Percentiles rank a stretch among this genome's conserved stretches.
Evolutionary conservation across 352 stramenopile species (phyloP).

Genomic region (Salisapilia sapeloensis): DNA sequence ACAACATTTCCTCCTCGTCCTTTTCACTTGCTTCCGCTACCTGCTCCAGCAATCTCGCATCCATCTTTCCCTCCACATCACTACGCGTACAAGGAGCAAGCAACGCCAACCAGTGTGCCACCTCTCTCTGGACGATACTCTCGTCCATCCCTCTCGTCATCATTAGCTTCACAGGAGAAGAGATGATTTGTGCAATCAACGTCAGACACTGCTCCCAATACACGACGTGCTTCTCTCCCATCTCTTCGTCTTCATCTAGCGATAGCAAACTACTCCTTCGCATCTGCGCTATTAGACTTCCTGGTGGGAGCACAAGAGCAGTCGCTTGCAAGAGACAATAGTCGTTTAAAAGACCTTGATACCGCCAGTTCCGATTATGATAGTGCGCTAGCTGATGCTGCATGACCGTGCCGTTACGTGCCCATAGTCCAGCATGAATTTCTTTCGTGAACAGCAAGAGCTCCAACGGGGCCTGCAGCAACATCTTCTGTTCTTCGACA

Average conservation of each 20-base stretch:
- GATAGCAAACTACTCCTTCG: too few relatives aligned
- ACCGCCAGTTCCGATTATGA: conserved; percentile 68
- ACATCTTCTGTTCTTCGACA: conserved; percentile 9
- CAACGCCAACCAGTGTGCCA: conserved; percentile 56
- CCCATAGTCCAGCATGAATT: conserved; percentile 60
- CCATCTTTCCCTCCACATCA: conserved; percentile 37
- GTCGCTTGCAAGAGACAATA: conserved; percentile 48
- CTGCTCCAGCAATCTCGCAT: conserved; percentile 61
- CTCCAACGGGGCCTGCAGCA: conserved; percentile 27
- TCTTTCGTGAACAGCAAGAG: conserved; percentile 47
- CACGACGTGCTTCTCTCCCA: conserved; percentile 1
- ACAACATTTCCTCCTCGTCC: conserved; percentile 69
- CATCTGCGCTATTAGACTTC: conserved; percentile 15
- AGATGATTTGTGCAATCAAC: conserved; percentile 42
- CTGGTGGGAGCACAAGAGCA: conserved; percentile 24
- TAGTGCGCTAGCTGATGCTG: conserved; percentile 68
- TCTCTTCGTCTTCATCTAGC: conserved; percentile 1
- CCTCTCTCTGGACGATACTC: too few relatives aligned
- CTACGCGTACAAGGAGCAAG: conserved; percentile 51
- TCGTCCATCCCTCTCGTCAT: too few relatives aligned
- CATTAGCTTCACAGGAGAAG: conserved; percentile 37
- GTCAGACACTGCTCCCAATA: conserved; percentile 18
- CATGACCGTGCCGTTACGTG: conserved; percentile 68
- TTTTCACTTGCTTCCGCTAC: too few relatives aligned
- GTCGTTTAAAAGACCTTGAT: conserved; percentile 54